Base-by-base conservation (phyloP, 176 grass and related monocot genomes). In the Oryza nivara region DNA sequence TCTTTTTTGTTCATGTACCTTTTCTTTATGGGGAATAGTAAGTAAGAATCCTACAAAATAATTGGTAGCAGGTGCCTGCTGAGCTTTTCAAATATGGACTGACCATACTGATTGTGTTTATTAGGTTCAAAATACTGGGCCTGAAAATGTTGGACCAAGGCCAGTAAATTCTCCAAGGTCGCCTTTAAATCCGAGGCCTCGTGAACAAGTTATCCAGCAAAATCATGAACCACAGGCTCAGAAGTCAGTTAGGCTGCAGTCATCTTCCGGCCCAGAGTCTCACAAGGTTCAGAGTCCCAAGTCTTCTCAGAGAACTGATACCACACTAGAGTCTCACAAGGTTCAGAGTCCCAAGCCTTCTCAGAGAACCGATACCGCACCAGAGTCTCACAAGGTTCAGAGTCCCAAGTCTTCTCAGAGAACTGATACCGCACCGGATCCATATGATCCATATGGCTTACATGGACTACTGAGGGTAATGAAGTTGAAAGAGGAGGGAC, bases 201-300 rank as follows among this genome's bases (percentile, higher is more conserved):
- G 93, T 74, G 96, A 98, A 75, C 93, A 98, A 86, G 84, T 98
- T 74, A 83, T 95, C 44, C 96, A 95, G 80, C 93, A 98, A 75
- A 93, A 92, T 71, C 89, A 95, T 75, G 93, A 93, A 73, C 89
- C 81, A 22, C 95, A 91, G 70, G 83, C 84, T 85, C 96, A 95
- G 88, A 93, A 86, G 88, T 72, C 91, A 65, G 76, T 93, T 88
- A 81, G 88, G 74, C 67, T 87, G 47, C 93, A 93, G 70, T 82
- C 87, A 15, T 83, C 92, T 86, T 90, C 87, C 73, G 86, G 88
- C 52, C 61, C 85, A 72, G 92, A 93, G 44, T 85, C 86, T 67
- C 90, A 86, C 52, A 91, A 88, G 77, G 93, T 93, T 84, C 92
- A 92, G 74, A 95, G 80, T 86, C 40, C 90, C 70, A 98, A 95